Base-by-base conservation (phyloP, 805 yeast species). In the Scheffersomyces spartinae region DNA sequence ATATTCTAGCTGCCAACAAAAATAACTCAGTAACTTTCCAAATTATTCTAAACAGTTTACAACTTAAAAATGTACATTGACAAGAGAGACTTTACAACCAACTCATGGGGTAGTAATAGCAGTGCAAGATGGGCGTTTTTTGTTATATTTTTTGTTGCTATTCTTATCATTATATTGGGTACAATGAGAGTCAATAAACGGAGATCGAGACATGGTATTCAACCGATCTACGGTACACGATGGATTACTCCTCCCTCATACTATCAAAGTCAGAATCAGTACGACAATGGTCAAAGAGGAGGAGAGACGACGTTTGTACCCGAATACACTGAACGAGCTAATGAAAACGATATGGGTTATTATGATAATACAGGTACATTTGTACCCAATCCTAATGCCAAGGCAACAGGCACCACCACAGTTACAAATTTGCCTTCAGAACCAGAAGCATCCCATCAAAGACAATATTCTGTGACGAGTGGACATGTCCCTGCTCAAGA, bases 191-290 rank as follows among this genome's bases (percentile, higher is more conserved):
- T 70, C 9, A 80, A 80, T 40, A 65, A 56, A 23, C 61, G 59
- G 29, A 61, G 93, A 46, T 35, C 54, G 7, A 49, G 42, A 21
- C 40, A 43, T 13, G 77, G 77, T 2, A 52, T 58, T 33, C 58
- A 53, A 15, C 94, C 94, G 0, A 57, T 82, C 2, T 55, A 68
- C 31, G 88, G 88, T 7, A 80, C 91, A 1, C 69, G 80, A 7
- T 80, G 93, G 93, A 71, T 84, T 57, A 78, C 91, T 0, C 95
- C 95, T 5, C 93, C 93, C 1, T 61, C 75, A 7, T 82, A 82
- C 42, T 45, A 60, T 24, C 83, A 74, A 36, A 68, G 84, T 1
- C 80, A 79, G 39, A 57, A 55, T 26, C 74, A 70, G 30, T 66
- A 71, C 35, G 68, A 65, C 23, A 64, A 66, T 2, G 61, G 52